Base-by-base conservation (phyloP, 2,329 filamentous ascomycete genomes). In the Ceratocystis ficicola region DNA sequence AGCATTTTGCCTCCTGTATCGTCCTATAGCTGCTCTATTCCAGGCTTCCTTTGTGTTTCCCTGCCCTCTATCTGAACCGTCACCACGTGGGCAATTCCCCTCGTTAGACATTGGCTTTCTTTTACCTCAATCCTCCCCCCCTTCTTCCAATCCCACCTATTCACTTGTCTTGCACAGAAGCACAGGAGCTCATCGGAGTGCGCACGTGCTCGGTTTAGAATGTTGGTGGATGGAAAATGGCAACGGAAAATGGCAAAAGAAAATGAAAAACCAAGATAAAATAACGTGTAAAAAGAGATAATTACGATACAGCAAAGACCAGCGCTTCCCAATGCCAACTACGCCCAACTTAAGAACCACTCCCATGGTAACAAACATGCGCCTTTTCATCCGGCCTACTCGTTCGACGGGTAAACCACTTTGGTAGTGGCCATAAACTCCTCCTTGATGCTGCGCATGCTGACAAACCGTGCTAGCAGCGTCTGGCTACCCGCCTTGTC, bases 401-500 rank as follows among this genome's bases (percentile, higher is more conserved):
- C 85, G 74, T 90, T 90, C 76, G 86, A 89, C 22, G 86, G 85
- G 74, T 91, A 91, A 64, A 74, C 74, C 41, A 90, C 85, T 74
- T 80, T 78, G 44, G 80, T 80, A 44, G 83, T 86, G 2, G 83
- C 77, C 68, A 77, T 76, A 71, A 89, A 91, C 78, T 90, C 88
- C 79, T 91, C 88, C 83, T 89, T 89, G 72, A 89, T 81, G 55
- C 83, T 84, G 69, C 86, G 78, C 72, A 83, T 76, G 74, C 84
- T 88, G 65, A 87, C 84, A 73, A 88, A 89, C 61, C 86, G 79
- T 66, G 78, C 80, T 70, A 89, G 74, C 69, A 88, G 74, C 74
- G 84, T 85, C 70, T 79, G 75, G 71, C 84, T 86, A 44, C 86
- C 86, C 17, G 86, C 85, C 80, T 89, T 89, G 76, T 89, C 86